These are phyloP conservation scores for Monascus purpureus DNA, from an alignment of 495 filamentous ascomycete genomes.

Conservation along the genomic window DNA sequence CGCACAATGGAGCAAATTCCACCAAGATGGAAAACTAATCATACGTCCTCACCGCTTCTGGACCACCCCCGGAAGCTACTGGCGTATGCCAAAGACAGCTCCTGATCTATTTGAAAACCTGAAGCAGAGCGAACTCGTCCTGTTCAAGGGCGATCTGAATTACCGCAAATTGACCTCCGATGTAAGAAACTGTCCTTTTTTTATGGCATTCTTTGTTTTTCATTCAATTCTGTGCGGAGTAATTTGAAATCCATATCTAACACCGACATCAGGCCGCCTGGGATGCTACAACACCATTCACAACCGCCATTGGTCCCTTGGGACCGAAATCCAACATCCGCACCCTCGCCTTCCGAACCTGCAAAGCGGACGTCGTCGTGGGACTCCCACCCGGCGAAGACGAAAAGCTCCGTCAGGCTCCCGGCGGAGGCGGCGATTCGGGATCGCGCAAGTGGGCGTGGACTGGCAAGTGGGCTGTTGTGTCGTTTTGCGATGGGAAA, in stretches of 20 bases:
- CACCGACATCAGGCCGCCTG: constrained; percentile 51
- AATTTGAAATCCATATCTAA: constrained; percentile 6
- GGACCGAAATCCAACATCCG: constrained; percentile 70
- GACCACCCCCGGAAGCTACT: constrained; percentile 74
- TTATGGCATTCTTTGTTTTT: background rate
- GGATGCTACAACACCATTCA: constrained; percentile 79
- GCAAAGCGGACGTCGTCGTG: constrained; percentile 93
- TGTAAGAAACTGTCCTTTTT: constrained; percentile 35
- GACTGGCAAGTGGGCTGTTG: constrained; percentile 93
- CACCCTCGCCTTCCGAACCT: constrained; percentile 74
- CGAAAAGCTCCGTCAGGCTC: constrained; percentile 54
- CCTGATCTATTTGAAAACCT: constrained; percentile 62
- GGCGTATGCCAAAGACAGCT: constrained; percentile 61
- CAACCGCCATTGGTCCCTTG: constrained; percentile 72
- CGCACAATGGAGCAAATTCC: constrained; percentile 60
- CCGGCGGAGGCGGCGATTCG: constrained; percentile 52
- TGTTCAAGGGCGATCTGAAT: constrained; percentile 96
- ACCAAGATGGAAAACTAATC: constrained; percentile 67
- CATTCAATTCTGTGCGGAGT: background rate
- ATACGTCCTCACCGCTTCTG: constrained; percentile 78
- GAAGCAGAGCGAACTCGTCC: constrained; percentile 72
- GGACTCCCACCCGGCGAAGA: constrained; percentile 69
- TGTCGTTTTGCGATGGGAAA: constrained; percentile 73
- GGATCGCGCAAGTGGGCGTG: constrained; percentile 86
- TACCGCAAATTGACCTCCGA: constrained; percentile 85